phyloP scores from a whole-genome alignment of 345 rosid genomes.

The Trapa bicornis region DNA sequence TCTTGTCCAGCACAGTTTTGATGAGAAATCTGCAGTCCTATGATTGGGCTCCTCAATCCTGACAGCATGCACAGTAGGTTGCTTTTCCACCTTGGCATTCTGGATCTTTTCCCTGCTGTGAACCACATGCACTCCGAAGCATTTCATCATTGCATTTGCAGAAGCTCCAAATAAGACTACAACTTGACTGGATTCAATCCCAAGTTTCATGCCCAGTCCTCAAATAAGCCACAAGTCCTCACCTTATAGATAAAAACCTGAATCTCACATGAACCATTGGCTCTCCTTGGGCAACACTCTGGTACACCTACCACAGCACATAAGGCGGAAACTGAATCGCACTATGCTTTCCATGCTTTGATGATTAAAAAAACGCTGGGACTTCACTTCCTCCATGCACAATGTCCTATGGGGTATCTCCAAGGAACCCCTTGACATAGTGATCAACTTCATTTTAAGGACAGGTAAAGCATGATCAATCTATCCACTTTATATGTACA shows the following conservation, averaged over 20 bases:
- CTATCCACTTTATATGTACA: not conserved
- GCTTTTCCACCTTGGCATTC: not conserved
- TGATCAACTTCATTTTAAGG: too few relatives aligned
- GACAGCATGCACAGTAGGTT: too few relatives aligned
- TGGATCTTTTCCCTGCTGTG: not conserved
- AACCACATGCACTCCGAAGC: not conserved
- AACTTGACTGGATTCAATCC: not conserved
- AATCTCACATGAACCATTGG: not conserved
- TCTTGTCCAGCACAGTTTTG: too few relatives aligned
- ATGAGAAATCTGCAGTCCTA: too few relatives aligned
- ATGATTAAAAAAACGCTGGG: conserved; percentile 1
- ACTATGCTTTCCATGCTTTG: not conserved
- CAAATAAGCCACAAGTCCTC: not conserved
- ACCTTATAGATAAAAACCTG: not conserved
- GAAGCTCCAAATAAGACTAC: not conserved
- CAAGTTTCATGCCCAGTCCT: not conserved
- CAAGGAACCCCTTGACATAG: not conserved
- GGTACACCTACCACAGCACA: not conserved
- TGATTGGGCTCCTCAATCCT: too few relatives aligned
- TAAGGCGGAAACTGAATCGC: conserved; percentile 2
- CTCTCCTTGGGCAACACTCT: not conserved
- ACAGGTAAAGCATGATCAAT: not conserved
- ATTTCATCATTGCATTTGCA: too few relatives aligned
- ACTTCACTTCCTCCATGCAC: conserved; percentile 8
- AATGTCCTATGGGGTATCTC: conserved; percentile 4